phyloP scores from a whole-genome alignment of 495 filamentous ascomycete genomes.

The Penicillium goetzii region DNA sequence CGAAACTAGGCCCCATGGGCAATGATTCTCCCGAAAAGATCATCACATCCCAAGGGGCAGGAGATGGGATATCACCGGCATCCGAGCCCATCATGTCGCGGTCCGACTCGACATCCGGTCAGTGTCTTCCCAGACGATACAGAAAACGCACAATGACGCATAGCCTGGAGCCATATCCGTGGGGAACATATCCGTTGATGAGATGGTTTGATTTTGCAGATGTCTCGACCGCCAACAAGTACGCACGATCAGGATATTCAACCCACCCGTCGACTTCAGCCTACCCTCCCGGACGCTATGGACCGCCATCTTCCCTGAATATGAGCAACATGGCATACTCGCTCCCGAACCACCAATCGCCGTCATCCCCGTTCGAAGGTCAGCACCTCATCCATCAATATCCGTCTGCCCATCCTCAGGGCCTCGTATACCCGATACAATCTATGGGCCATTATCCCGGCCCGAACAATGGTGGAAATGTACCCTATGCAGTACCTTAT shows the following conservation, averaged over 20 bases:
- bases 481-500: slow-evolving; percentile 38
- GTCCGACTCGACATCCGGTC: slow-evolving; percentile 28
- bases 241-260: slow-evolving; percentile 28
- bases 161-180: not conserved
- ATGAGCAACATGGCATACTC: slow-evolving; percentile 52
- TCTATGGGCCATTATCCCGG: slow-evolving; percentile 41
- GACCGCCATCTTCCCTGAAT: slow-evolving; percentile 41
- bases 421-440: slow-evolving; percentile 44
- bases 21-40: slow-evolving; percentile 37
- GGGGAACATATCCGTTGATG: slow-evolving; percentile 20
- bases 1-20: slow-evolving; percentile 37
- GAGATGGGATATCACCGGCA: slow-evolving; percentile 22
- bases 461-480: slow-evolving; percentile 27
- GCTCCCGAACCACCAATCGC: slow-evolving; percentile 45
- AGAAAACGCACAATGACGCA: not conserved
- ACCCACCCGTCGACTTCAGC: slow-evolving; percentile 30
- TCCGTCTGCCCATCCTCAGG: slow-evolving; percentile 30
- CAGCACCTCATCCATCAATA: slow-evolving; percentile 40
- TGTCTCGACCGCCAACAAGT: slow-evolving; percentile 16
- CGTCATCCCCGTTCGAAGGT: slow-evolving; percentile 37
- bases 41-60: slow-evolving; percentile 27
- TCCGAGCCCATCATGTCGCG: slow-evolving; percentile 24
- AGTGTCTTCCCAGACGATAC: slow-evolving; percentile 20
- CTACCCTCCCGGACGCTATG: slow-evolving; percentile 33
- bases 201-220: slow-evolving; percentile 23